phyloP scores from a whole-genome alignment of 2,329 filamentous ascomycete species.

The Ophiostoma quercus region DNA sequence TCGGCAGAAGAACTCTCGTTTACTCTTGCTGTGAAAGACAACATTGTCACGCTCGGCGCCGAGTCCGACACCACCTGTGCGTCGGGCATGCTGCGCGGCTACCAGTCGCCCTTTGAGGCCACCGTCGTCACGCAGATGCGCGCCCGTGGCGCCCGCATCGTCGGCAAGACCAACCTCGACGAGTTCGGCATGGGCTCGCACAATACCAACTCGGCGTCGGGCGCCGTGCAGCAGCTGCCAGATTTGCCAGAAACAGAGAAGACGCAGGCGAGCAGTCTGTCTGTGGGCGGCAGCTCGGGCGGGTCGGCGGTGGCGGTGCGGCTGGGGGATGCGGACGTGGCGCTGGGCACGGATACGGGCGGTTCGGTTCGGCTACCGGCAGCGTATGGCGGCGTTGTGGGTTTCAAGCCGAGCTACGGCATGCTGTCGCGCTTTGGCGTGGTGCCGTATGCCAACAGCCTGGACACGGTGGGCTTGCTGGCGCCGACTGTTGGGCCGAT shows the following conservation, averaged over 20 bases:
- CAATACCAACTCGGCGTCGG: slow-evolving; percentile 32
- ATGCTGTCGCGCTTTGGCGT: slow-evolving; percentile 81
- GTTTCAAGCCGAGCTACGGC: slow-evolving; percentile 90
- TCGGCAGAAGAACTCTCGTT: slow-evolving; percentile 31
- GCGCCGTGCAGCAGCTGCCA: slow-evolving; percentile 29
- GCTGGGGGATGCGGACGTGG: slow-evolving; percentile 52
- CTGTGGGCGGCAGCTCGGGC: slow-evolving; percentile 85
- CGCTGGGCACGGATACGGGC: slow-evolving; percentile 89
- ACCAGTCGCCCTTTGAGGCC: slow-evolving; percentile 71
- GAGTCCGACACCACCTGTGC: slow-evolving; percentile 67
- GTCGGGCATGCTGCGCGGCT: slow-evolving; percentile 63
- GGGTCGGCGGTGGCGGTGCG: slow-evolving; percentile 85
- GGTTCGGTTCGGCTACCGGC: slow-evolving; percentile 83
- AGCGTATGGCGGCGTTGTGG: slow-evolving; percentile 75
- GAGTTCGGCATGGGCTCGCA: slow-evolving; percentile 45
- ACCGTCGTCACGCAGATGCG: slow-evolving; percentile 68
- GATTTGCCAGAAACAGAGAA: neutral
- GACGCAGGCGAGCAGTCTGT: slow-evolving; percentile 39
- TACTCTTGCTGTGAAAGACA: slow-evolving; percentile 64
- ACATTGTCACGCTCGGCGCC: slow-evolving; percentile 59
- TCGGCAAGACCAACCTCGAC: slow-evolving; percentile 85
- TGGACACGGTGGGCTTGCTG: slow-evolving; percentile 83
- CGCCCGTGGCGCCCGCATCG: slow-evolving; percentile 54
- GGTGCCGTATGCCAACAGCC: slow-evolving; percentile 84
- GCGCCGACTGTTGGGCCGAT: slow-evolving; percentile 51